Base-by-base conservation (phyloP, 192 early-diverging fungal species). In the Gorgonomyces haynaldii region DNA sequence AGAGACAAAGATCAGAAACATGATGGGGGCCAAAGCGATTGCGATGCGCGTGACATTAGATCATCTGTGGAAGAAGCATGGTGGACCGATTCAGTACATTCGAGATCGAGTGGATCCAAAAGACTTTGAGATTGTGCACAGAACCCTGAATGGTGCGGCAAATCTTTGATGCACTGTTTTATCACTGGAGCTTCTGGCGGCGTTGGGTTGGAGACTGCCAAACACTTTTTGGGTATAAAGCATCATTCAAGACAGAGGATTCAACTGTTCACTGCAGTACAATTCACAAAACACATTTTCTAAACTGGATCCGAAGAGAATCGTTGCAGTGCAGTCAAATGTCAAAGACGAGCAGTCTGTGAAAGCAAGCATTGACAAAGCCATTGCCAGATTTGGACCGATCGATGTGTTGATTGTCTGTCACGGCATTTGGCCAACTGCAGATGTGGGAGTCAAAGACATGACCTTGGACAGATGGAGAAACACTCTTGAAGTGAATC, bases 161-260 rank as follows among this genome's bases (percentile, higher is more conserved):
- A n/a, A n/a, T n/a, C n/a, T n/a, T n/a, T 24, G 10, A 62, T 54
- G 12, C 73, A 76, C 36, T 68, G 74, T 9, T 39, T 74, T 43
- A 56, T 79, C 2, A 79, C 77, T 21, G 77, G 77, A 5, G 77
- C 77, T 2, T 60, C 54, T 6, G 77, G 77, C 15, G 77, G 77
- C 2, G 64, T 79, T 2, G 77, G 77, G 19, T 16, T 74, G 5
- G 64, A 28, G 1, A 59, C 64, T 9, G 62, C 73, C 17, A 39
- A 54, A 8, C 45, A 42, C 21, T 69, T 79, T 43, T 53, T 79
- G 5, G 45, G 64, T 41, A 53, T 52, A n/a, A 23, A 12, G 4
- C 32, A 21, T 19, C 1, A 12, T 30, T 27, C 30, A 17, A 54
- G 37, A 24, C 13, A 45, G 22, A 0, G 74, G 73, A 19, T 66